Base-by-base conservation (phyloP, 345 rosid species). In the Fremontodendron californicum region DNA sequence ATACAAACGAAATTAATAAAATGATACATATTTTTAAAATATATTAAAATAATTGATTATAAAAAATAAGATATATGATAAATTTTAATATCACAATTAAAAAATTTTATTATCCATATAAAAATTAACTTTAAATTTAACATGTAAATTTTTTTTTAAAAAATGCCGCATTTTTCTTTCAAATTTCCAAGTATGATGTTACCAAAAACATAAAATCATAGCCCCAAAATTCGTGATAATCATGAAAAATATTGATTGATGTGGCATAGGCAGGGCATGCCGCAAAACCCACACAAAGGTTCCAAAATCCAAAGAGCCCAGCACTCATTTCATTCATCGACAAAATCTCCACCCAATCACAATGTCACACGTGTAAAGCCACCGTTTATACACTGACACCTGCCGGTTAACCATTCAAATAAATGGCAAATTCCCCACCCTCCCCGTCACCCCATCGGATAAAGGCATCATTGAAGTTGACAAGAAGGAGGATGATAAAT, bases 401-500 rank as follows among this genome's bases (percentile, higher is more conserved):
- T 73, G 81, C 13, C 80, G 21, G 72, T 86, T 11, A 27, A 21
- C 12, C 7, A 11, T n/a, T 33, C 33, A 35, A 3, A 31, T 5
- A 48, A 9, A 43, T 72, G 83, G 65, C 81, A 18, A 35, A 13
- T 31, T 15, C 23, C 35, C n/a, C 6, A 25, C 8, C 18, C 15
- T 42, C 52, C 71, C 2, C n/a, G 55, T 51, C 69, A 0, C 57
- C 35, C 19, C 78, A 49, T 85, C 61, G 61, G 68, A 57, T 23
- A 43, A 67, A 78, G 39, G 81, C 64, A 67, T 82, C 79, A 75
- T 40, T 10, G 79, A 75, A 72, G 71, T 57, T 80, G 83, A 75
- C 68, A 21, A 77, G 71, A 35, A 46, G 35, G 16, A 3, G 57
- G 40, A n/a, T 46, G 49, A 55, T 48, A 18, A 57, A 46, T 67